Evolutionary conservation across 225 moss, liverwort and hornwort genomes (phyloP).

Genomic region (Lunularia cruciata): DNA sequence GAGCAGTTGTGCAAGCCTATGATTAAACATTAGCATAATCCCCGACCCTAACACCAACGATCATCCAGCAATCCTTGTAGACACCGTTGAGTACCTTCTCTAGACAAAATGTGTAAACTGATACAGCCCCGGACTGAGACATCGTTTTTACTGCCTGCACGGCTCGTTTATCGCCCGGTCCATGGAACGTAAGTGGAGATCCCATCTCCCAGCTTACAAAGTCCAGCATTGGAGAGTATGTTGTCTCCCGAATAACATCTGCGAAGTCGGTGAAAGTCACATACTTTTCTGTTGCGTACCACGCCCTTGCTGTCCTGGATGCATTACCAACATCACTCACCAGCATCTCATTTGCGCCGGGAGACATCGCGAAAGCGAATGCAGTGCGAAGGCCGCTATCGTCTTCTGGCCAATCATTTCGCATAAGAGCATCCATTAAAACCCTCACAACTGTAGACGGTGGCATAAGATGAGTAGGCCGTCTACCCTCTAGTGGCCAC

Average conservation of each 20-base stretch:
- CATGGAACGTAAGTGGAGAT: constrained; percentile 73
- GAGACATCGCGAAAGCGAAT: constrained; percentile 78
- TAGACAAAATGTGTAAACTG: constrained; percentile 68
- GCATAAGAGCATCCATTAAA: constrained; percentile 85
- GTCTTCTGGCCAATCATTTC: constrained; percentile 84
- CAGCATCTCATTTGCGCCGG: constrained; percentile 67
- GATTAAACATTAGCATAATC: constrained; percentile 75
- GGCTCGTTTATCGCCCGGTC: constrained; percentile 62
- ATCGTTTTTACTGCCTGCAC: constrained; percentile 71
- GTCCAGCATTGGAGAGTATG: constrained; percentile 68
- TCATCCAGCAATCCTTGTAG: constrained; percentile 84
- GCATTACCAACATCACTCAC: constrained; percentile 59
- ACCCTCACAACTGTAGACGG: constrained; percentile 67
- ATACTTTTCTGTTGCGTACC: constrained; percentile 70
- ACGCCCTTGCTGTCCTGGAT: constrained; percentile 58
- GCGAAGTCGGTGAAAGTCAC: constrained; percentile 57
- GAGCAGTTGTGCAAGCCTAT: too few species aligned
- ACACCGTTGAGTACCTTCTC: constrained; percentile 69
- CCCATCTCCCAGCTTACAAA: constrained; percentile 76
- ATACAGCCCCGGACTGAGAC: constrained; percentile 34
- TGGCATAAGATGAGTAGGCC: constrained; percentile 77
- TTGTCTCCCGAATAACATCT: constrained; percentile 49
- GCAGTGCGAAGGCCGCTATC: constrained; percentile 80
- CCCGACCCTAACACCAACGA: constrained; percentile 73
- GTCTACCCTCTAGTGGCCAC: constrained; percentile 82